Conservation (phyloP, 2,329 filamentous ascomycete genomes). For the Cladobotryum protrusum region DNA sequence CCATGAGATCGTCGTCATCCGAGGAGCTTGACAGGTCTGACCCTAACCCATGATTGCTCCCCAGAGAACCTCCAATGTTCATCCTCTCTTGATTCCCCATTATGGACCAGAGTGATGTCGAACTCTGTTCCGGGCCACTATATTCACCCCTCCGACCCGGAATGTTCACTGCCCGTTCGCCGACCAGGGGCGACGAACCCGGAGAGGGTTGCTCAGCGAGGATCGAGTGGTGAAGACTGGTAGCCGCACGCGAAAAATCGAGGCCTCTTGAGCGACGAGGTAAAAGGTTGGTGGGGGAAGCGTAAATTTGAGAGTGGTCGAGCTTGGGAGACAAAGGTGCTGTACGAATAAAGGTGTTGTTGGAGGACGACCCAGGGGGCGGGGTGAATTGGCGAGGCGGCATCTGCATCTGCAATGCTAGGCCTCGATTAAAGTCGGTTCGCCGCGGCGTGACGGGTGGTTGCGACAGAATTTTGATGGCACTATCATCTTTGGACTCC, state of each 20-base stretch:
- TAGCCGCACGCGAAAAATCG: constrained; percentile 89
- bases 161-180: constrained; percentile 59
- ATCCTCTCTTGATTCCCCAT: constrained; percentile 64
- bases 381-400: constrained; percentile 31
- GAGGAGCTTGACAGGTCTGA: constrained; percentile 74
- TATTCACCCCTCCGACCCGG: constrained; percentile 48
- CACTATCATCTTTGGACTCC: constrained; percentile 62
- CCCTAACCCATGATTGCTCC: constrained; percentile 65
- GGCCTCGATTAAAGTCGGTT: constrained; percentile 57
- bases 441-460: constrained; percentile 67
- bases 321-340: constrained; percentile 77
- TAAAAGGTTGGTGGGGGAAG: constrained; percentile 79
- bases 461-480: constrained; percentile 35
- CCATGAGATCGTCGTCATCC: constrained; percentile 63
- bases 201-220: constrained; percentile 82
- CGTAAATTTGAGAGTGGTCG: constrained; percentile 77
- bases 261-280: constrained; percentile 83
- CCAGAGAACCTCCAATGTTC: constrained; percentile 69
- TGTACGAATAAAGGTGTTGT: constrained; percentile 43
- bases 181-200: constrained; percentile 82
- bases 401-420: constrained; percentile 47
- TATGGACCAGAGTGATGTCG: constrained; percentile 65
- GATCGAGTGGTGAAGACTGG: constrained; percentile 91
- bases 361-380: constrained; percentile 29
- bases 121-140: constrained; percentile 54